phyloP scores from a whole-genome alignment of 805 yeast species.

The Starmerella davenportii region DNA sequence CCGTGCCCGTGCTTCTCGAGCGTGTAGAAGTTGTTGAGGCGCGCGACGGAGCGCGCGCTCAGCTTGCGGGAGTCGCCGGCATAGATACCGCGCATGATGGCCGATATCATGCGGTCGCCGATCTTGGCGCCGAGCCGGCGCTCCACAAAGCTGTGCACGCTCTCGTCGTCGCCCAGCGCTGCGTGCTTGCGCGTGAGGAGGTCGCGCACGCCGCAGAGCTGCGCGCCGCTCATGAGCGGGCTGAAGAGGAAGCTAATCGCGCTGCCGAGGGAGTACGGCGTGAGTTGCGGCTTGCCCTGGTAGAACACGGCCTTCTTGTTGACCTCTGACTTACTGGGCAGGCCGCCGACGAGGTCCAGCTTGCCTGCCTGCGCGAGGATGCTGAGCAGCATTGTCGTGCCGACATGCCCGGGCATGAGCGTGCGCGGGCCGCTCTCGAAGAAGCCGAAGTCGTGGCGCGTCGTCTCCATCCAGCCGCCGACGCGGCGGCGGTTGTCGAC shows the following conservation, averaged over 20 bases:
- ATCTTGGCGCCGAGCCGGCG: constrained; percentile 47
- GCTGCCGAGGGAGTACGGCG: constrained; percentile 17
- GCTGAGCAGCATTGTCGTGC: constrained; percentile 26
- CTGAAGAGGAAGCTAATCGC: constrained; percentile 13
- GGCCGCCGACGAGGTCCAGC: constrained; percentile 34
- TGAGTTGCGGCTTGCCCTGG: constrained; percentile 18
- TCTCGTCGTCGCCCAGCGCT: constrained; percentile 37
- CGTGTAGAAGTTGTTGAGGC: constrained; percentile 37
- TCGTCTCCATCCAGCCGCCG: constrained; percentile 59
- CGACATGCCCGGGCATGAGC: constrained; percentile 63
- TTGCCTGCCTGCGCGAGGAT: constrained; percentile 28
- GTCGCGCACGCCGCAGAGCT: constrained; percentile 31
- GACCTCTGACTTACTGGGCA: constrained; percentile 40
- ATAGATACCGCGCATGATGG: constrained; percentile 73
- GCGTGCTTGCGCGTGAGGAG: constrained; percentile 19
- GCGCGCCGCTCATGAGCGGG: constrained; percentile 31
- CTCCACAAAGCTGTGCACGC: constrained; percentile 44
- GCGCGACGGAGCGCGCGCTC: constrained; percentile 38
- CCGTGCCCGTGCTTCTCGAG: constrained; percentile 39
- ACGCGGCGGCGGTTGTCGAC: constrained; percentile 36
- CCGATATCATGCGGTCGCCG: constrained; percentile 51
- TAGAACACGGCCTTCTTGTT: constrained; percentile 52
- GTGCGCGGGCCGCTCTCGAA: constrained; percentile 89
- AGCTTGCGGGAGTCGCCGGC: constrained; percentile 62
- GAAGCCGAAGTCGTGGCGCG: constrained; percentile 3